Percentiles rank a stretch among this genome's conserved stretches.
These are phyloP conservation scores for Sugiyamaella paludigena DNA, from an alignment of 1,139 yeast species.

Conservation along the genomic window DNA sequence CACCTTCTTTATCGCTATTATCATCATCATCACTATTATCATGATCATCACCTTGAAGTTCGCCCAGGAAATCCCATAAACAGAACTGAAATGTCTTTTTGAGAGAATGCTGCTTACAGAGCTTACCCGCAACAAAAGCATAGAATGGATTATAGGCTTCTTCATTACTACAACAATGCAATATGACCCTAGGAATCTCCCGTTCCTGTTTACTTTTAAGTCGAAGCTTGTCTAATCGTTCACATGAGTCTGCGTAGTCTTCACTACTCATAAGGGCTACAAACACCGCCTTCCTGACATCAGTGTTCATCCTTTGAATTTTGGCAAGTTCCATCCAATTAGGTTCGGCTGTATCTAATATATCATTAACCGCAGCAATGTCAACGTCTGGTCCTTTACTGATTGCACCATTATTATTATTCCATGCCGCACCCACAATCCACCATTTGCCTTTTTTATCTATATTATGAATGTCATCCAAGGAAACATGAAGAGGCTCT, in stretches of 20 bases:
- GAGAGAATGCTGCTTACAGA: conserved; percentile 63
- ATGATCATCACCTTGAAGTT: conserved; percentile 53
- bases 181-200: conserved; percentile 79
- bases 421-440: conserved; percentile 98
- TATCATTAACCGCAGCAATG: conserved; percentile 46
- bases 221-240: conserved; percentile 73
- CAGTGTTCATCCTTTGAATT: conserved; percentile 91
- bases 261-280: conserved; percentile 93
- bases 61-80: conserved; percentile 85
- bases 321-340: conserved; percentile 88
- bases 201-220: conserved; percentile 80
- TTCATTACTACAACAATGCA: conserved; percentile 86
- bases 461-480: conserved; percentile 75
- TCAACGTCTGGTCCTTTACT: conserved; percentile 21
- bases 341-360: conserved; percentile 68
- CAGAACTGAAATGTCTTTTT: conserved; percentile 84
- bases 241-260: conserved; percentile 84
- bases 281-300: conserved; percentile 87
- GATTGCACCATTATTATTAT: conserved; percentile 30
- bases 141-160: conserved; percentile 88
- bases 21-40: conserved; percentile 42
- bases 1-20: background rate
- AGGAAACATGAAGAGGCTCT: conserved; percentile 81
- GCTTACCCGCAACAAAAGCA: conserved; percentile 70
- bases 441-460: conserved; percentile 95